Evolutionary conservation across 208 protist species (phyloP).

Genomic region (Trypanosomatidae sp.): DNA sequence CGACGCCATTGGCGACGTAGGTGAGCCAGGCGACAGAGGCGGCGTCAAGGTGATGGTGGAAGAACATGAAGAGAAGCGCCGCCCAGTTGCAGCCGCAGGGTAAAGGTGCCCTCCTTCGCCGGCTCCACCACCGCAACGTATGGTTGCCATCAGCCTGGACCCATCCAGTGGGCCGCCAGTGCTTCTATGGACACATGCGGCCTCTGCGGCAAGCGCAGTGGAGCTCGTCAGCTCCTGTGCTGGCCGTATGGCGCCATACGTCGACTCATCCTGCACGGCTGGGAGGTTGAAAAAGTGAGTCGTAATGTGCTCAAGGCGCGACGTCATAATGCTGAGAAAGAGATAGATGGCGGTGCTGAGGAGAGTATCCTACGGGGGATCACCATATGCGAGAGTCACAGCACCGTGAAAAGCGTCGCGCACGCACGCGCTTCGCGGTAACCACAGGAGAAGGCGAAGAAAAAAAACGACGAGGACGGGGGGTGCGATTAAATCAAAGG

Average conservation of each 20-base stretch:
- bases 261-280: slow-evolving; percentile 6
- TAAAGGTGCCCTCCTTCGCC: background rate
- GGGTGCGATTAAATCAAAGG: too few relatives aligned
- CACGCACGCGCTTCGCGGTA: background rate
- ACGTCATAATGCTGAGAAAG: slow-evolving; percentile 15
- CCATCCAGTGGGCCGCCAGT: slow-evolving; percentile 10
- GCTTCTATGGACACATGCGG: background rate
- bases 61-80: slow-evolving; percentile 13
- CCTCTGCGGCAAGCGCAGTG: slow-evolving; percentile 1
- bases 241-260: background rate
- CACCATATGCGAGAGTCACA: background rate
- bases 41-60: slow-evolving; percentile 15
- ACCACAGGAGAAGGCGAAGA: slow-evolving; percentile 1
- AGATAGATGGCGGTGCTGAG: background rate
- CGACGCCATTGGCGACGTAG: slow-evolving; percentile 3
- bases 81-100: background rate
- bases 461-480: background rate
- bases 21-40: slow-evolving; percentile 17
- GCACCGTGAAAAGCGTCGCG: background rate
- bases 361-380: background rate
- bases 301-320: slow-evolving; percentile 24
- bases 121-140: slow-evolving; percentile 1
- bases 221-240: slow-evolving; percentile 14
- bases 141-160: slow-evolving; percentile 4
- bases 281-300: slow-evolving; percentile 31